These are phyloP conservation scores for Trichoderma asperelloides DNA, from an alignment of 495 filamentous ascomycete genomes.

Conservation along the genomic window DNA sequence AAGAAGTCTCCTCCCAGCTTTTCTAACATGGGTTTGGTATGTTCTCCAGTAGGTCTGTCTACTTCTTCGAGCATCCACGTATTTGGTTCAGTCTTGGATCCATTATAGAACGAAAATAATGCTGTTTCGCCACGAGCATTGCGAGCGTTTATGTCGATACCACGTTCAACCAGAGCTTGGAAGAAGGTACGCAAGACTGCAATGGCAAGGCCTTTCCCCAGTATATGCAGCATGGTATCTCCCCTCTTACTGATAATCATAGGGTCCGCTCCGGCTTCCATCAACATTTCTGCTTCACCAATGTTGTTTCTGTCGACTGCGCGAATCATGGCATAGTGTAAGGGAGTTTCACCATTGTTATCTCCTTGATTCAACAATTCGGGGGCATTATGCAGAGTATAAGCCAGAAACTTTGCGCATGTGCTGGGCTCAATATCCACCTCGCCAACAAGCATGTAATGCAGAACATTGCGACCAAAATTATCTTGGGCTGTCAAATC, in stretches of 20 bases:
- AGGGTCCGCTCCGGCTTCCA: background rate
- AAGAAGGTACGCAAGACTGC: background rate
- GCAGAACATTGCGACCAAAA: background rate
- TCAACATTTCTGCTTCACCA: background rate
- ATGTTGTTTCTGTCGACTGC: background rate
- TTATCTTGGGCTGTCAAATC: background rate
- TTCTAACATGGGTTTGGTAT: constrained; percentile 1
- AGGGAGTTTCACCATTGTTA: background rate
- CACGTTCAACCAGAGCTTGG: background rate
- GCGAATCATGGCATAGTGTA: background rate
- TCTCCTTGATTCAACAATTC: background rate
- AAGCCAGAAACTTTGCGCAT: background rate
- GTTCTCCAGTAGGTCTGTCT: background rate
- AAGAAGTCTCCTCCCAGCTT: constrained; percentile 12
- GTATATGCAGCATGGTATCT: background rate
- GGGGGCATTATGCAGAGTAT: background rate
- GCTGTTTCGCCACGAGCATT: constrained; percentile 24
- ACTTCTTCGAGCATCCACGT: no score
- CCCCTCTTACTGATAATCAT: background rate
- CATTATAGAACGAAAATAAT: constrained; percentile 19
- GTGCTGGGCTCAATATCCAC: background rate
- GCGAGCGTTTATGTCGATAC: constrained; percentile 23
- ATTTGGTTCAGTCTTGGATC: background rate
- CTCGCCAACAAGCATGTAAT: background rate
- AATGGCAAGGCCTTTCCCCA: background rate